Evolutionary conservation across 352 stramenopile genomes (phyloP).

Genomic region (Pythium guiyangense): DNA sequence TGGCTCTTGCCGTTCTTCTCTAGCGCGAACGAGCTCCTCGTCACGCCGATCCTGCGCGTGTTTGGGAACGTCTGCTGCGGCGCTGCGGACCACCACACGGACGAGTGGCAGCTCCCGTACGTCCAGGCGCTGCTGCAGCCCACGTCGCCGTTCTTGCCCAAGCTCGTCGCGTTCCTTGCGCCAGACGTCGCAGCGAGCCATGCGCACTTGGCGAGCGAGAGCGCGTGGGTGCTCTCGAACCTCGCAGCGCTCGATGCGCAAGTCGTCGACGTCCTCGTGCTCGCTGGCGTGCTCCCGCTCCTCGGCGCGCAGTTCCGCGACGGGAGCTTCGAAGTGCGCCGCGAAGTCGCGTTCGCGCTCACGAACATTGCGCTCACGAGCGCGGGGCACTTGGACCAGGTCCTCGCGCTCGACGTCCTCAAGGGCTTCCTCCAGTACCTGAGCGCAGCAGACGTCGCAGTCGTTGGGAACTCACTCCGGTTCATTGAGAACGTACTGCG

Average conservation of each 20-base stretch:
- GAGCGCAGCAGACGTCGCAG: slow-evolving; percentile 47
- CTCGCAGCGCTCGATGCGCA: slow-evolving; percentile 48
- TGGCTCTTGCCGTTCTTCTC: slow-evolving; percentile 58
- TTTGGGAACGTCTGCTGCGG: slow-evolving; percentile 80
- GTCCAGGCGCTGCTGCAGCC: slow-evolving; percentile 33
- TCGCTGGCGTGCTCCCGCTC: slow-evolving; percentile 48
- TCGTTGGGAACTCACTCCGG: slow-evolving; percentile 74
- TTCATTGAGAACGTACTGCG: slow-evolving; percentile 80
- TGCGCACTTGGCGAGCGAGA: slow-evolving; percentile 50
- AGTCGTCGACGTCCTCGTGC: slow-evolving; percentile 52
- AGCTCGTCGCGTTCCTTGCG: slow-evolving; percentile 54
- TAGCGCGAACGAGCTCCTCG: slow-evolving; percentile 49
- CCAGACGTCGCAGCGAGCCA: slow-evolving; percentile 23
- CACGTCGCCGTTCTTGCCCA: slow-evolving; percentile 54
- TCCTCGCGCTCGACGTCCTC: slow-evolving; percentile 55
- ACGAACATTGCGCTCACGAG: slow-evolving; percentile 73
- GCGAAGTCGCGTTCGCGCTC: slow-evolving; percentile 70
- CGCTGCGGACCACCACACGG: slow-evolving; percentile 59
- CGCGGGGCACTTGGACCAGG: slow-evolving; percentile 33
- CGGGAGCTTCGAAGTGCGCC: slow-evolving; percentile 60
- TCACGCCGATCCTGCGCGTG: slow-evolving; percentile 73
- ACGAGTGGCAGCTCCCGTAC: slow-evolving; percentile 68
- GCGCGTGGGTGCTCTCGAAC: slow-evolving; percentile 77
- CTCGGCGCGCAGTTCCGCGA: slow-evolving; percentile 53
- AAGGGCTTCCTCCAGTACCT: slow-evolving; percentile 55